A percentile compares a stretch with the other conserved stretches of the same genome.
phyloP scores from a whole-genome alignment of 768 basidiomycete genomes.

The Galerina marginata region DNA sequence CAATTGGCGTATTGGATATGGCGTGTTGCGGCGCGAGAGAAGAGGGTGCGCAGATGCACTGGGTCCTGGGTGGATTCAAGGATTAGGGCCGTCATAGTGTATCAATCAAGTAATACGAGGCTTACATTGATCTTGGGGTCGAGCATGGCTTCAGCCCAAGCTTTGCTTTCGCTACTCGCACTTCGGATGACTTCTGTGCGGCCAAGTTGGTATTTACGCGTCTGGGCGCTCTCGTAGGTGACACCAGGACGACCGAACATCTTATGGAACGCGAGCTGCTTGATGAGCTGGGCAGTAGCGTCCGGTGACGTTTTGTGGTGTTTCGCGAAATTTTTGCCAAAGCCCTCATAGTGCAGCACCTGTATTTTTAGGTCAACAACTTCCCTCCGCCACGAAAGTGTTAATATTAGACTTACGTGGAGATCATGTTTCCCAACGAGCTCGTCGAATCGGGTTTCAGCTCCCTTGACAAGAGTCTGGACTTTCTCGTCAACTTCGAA shows the following conservation, averaged over 20 bases:
- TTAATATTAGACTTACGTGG: slow-evolving; percentile 45
- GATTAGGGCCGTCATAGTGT: neutral
- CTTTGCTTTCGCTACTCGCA: slow-evolving; percentile 81
- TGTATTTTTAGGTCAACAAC: slow-evolving; percentile 26
- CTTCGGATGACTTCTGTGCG: slow-evolving; percentile 95
- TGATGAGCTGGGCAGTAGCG: slow-evolving; percentile 93
- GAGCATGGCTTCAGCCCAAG: slow-evolving; percentile 91
- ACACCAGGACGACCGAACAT: slow-evolving; percentile 76
- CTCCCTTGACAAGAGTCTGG: slow-evolving; percentile 54
- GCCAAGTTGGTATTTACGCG: slow-evolving; percentile 88
- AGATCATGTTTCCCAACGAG: slow-evolving; percentile 83
- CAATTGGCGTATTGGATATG: slow-evolving; percentile 89
- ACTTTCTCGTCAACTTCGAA: slow-evolving; percentile 71
- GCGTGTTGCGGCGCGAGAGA: slow-evolving; percentile 76
- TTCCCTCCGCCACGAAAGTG: neutral
- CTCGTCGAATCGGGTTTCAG: slow-evolving; percentile 73
- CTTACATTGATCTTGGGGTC: slow-evolving; percentile 49
- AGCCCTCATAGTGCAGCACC: slow-evolving; percentile 85
- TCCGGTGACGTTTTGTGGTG: slow-evolving; percentile 85
- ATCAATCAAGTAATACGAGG: slow-evolving; percentile 32
- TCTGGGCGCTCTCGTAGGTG: slow-evolving; percentile 94
- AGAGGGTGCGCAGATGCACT: slow-evolving; percentile 61
- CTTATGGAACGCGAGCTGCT: slow-evolving; percentile 95
- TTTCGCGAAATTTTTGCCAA: slow-evolving; percentile 90
- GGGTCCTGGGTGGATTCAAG: slow-evolving; percentile 28